phyloP scores from a whole-genome alignment of 2,329 filamentous ascomycete genomes.

The Ceratocystis destructans region DNA sequence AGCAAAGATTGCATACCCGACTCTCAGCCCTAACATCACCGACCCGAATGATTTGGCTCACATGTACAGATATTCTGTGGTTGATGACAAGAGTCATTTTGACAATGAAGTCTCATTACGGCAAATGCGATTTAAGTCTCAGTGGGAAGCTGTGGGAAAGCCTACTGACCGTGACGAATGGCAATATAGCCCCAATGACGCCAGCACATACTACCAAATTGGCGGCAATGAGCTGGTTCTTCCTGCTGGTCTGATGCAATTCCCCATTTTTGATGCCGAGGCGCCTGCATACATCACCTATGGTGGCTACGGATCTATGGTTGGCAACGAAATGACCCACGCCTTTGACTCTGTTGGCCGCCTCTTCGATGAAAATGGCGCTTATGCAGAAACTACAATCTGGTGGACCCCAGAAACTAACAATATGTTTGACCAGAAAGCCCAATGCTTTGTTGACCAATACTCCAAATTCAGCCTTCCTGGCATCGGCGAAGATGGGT shows the following conservation, averaged over 20 bases:
- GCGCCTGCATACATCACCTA: conserved; percentile 54
- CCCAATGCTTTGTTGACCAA: conserved; percentile 55
- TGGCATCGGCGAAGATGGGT: too few species aligned
- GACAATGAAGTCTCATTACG: conserved; percentile 40
- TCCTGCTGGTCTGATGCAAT: conserved; percentile 56
- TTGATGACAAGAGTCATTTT: conserved; percentile 41
- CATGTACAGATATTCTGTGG: conserved; percentile 42
- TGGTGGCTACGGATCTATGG: conserved; percentile 53
- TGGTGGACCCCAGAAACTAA: conserved; percentile 54
- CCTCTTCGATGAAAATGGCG: conserved; percentile 40
- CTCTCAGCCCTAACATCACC: conserved; percentile 46
- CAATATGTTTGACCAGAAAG: conserved; percentile 41
- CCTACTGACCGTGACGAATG: conserved; percentile 48
- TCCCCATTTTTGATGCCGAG: conserved; percentile 48
- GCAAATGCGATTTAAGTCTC: conserved; percentile 32
- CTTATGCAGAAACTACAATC: conserved; percentile 43
- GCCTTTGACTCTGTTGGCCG: conserved; percentile 55
- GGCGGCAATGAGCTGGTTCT: conserved; percentile 54
- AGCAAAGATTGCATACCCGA: conserved; percentile 58
- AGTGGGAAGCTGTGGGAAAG: conserved; percentile 46
- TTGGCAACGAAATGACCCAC: conserved; percentile 56
- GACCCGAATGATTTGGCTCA: conserved; percentile 41
- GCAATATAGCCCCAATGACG: conserved; percentile 45
- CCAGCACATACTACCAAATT: conserved; percentile 55
- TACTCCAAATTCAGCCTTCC: conserved; percentile 30